A percentile compares a stretch with the other conserved stretches of the same genome.
Conservation (phyloP, 2,329 filamentous ascomycete species). For the Incumbomyces delicatus region DNA sequence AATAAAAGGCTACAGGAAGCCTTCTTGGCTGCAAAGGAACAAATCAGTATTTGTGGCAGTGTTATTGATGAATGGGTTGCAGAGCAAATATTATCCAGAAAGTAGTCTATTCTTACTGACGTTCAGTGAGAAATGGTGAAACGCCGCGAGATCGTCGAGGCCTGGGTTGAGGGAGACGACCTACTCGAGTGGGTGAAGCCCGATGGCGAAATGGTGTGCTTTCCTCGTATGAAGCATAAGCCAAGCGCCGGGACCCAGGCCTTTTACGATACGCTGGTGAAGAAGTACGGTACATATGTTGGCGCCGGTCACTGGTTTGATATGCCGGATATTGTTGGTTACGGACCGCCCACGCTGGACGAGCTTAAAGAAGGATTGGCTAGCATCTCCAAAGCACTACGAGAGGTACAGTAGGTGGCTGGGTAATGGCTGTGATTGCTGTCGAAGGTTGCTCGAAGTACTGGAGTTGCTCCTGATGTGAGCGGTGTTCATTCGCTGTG, state of each 20-base stretch:
- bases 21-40: no score
- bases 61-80: no score
- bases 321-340: conserved; percentile 19
- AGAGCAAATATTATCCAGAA: conserved; percentile 17
- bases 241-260: conserved; percentile 12
- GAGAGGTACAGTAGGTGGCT: no score
- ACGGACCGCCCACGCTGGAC: conserved; percentile 19
- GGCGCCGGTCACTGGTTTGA: conserved; percentile 20
- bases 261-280: conserved; percentile 15
- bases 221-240: conserved; percentile 19
- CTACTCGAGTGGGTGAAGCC: conserved; percentile 21
- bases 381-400: conserved; percentile 6
- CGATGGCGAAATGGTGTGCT: conserved; percentile 20
- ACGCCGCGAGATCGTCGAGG: conserved; percentile 16
- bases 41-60: no score
- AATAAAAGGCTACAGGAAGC: no score
- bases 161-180: conserved; percentile 20
- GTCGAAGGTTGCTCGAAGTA: no score
- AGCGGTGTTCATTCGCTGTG: no score
- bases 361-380: conserved; percentile 18
- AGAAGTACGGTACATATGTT: conserved; percentile 18
- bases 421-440: no score
- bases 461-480: no score
- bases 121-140: conserved; percentile 15
- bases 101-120: conserved; percentile 6